Evolutionary conservation across 2,329 filamentous ascomycete species (phyloP).

Genomic region (Aspergillus pseudoviridinutans): DNA sequence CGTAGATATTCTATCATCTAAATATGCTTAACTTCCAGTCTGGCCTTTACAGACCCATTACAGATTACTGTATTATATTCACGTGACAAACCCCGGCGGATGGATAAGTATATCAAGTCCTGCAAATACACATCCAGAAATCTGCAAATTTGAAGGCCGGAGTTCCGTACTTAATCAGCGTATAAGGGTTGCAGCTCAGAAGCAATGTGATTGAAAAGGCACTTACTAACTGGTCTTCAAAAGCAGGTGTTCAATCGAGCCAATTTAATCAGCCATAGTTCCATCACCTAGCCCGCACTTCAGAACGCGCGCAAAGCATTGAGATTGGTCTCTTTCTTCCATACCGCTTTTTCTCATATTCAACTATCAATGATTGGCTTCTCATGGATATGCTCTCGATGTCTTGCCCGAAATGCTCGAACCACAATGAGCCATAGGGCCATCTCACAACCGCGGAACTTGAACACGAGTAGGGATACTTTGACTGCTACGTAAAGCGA

Average conservation of each 20-base stretch:
- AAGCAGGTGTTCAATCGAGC: neutral
- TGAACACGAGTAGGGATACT: constrained; percentile 27
- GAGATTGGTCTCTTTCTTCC: neutral
- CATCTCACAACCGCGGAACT: constrained; percentile 19
- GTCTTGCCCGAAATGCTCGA: constrained; percentile 39
- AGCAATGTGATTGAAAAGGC: neutral
- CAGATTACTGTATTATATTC: constrained; percentile 1
- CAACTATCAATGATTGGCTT: constrained; percentile 33
- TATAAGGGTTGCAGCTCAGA: neutral
- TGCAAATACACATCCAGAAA: neutral
- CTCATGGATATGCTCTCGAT: constrained; percentile 47
- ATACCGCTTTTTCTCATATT: neutral
- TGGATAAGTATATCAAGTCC: neutral
- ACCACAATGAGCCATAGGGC: constrained; percentile 24
- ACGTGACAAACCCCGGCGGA: constrained; percentile 1
- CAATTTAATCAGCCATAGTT: neutral
- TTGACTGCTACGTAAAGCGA: constrained; percentile 20
- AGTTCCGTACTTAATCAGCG: neutral
- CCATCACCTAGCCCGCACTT: neutral
- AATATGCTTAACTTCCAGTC: constrained; percentile 18
- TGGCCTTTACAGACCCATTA: constrained; percentile 34
- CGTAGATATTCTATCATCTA: neutral
- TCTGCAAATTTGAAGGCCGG: neutral
- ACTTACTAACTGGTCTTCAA: neutral
- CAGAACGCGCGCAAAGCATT: neutral